A percentile compares a stretch with the other conserved stretches of the same genome.
Conservation (phyloP, 768 basidiomycete species). For the Sutorius australiensis region DNA sequence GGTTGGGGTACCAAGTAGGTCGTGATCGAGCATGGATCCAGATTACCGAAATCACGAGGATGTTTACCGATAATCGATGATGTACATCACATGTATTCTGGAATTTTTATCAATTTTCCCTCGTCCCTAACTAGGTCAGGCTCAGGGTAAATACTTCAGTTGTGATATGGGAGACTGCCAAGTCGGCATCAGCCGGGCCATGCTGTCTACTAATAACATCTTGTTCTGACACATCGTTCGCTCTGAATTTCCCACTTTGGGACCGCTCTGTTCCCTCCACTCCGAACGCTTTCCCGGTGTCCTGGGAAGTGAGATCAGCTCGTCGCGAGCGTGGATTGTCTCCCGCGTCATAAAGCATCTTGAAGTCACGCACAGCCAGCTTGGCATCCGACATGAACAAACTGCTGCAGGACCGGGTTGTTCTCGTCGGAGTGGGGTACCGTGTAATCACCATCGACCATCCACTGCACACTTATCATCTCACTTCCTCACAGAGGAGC, state of each 20-base stretch:
- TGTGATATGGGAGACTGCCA: not conserved
- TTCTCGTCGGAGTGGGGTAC: conserved; percentile 57
- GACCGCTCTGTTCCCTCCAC: not conserved
- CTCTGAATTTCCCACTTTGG: not conserved
- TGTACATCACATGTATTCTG: not conserved
- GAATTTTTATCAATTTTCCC: not conserved
- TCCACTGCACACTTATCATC: not conserved
- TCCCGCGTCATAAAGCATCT: not conserved
- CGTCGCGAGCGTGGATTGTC: not conserved
- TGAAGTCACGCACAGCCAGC: not conserved
- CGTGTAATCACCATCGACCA: not conserved
- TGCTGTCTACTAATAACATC: not conserved
- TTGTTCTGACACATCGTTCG: not conserved
- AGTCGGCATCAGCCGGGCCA: conserved; percentile 2
- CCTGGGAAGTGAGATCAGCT: not conserved
- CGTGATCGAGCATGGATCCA: not conserved
- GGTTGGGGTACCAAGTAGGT: conserved; percentile 36
- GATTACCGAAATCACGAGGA: not conserved
- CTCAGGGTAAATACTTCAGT: not conserved
- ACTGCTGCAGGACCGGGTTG: conserved; percentile 16
- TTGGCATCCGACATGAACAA: conserved; percentile 15
- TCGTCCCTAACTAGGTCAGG: not conserved
- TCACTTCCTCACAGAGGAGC: conserved; percentile 57
- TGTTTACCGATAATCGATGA: not conserved
- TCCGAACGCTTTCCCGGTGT: not conserved